phyloP scores from a whole-genome alignment of 345 rosid genomes.

The Xanthoceras sorbifolium region DNA sequence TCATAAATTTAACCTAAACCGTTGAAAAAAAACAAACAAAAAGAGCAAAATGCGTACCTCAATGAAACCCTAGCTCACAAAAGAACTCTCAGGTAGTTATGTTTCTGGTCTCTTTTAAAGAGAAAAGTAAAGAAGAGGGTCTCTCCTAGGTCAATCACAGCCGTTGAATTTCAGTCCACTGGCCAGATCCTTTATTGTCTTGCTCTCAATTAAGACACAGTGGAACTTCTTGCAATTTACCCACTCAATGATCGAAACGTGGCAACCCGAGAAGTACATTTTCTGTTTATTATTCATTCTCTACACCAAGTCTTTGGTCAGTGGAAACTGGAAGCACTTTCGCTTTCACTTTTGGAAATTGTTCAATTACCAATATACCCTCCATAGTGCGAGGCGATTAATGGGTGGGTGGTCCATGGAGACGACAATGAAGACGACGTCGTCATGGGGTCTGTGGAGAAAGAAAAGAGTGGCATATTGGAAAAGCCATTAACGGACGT shows the following conservation, averaged over 20 bases:
- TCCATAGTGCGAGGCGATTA: neutral
- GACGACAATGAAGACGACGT: neutral
- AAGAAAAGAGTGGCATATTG: neutral
- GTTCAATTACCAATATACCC: neutral
- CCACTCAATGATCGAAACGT: neutral
- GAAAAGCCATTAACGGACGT: neutral
- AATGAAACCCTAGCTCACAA: neutral
- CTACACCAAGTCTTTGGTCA: too few relatives aligned
- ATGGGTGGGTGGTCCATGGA: neutral
- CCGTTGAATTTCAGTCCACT: neutral
- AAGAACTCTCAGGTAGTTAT: neutral
- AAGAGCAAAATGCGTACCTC: conserved; percentile 8
- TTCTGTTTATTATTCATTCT: neutral
- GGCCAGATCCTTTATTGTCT: neutral
- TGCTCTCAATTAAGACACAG: neutral
- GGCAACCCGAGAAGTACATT: neutral
- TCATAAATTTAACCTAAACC: neutral
- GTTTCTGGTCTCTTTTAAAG: neutral
- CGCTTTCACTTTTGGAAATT: neutral
- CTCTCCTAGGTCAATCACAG: neutral
- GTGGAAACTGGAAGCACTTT: neutral
- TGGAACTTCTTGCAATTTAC: neutral
- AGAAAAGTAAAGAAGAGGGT: neutral
- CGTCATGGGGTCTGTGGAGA: neutral
- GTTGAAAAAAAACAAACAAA: neutral